Base-by-base conservation (phyloP, 208 protist species). In the Trypanosoma lewisi region DNA sequence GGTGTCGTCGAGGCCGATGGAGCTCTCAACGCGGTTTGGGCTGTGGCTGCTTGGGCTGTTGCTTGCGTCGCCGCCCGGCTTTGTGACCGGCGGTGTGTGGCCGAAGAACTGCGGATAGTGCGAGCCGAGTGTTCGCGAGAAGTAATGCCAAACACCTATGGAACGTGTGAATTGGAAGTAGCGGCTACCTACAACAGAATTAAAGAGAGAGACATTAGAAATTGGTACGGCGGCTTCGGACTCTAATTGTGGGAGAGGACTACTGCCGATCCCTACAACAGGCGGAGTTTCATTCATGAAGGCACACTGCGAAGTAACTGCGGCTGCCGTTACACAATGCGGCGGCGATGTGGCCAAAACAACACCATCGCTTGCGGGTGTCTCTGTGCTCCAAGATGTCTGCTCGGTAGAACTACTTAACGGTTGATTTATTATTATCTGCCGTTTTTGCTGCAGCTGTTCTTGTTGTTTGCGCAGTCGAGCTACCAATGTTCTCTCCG, bases 171-270 rank as follows among this genome's bases (percentile, higher is more conserved):
- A 63, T 25, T 52, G 42, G 19, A 56, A 63, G 37, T 57, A 63
- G 3, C 55, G 53, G 55, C 64, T 70, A 3, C 48, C 47, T 9
- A 55, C 1, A 39, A 16, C 12, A 34, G 47, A 63, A 33, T 63
- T 70, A 57, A 70, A 63, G 17, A 63, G 55, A 19, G 64, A 70
- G 16, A 70, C 33, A 45, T 70, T 70, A 2, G 21, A 39, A 27
- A 63, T 47, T 23, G 64, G 55, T 21, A 70, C 64, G 19, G 64
- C 64, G 30, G 42, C 57, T 8, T 62, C 64, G 33, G 45, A 17
- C 4, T 21, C 17, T 23, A 34, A 53, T 4, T 25, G 23, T 30
- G 41, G 50, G n/a, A 28, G 12, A 17, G 37, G 19, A 36, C n/a
- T 30, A 30, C 6, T 31, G 19, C 19, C 21, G 8, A 28, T 1